Conservation (phyloP, 805 yeast genomes). For the Myxozyma melibiosi region DNA sequence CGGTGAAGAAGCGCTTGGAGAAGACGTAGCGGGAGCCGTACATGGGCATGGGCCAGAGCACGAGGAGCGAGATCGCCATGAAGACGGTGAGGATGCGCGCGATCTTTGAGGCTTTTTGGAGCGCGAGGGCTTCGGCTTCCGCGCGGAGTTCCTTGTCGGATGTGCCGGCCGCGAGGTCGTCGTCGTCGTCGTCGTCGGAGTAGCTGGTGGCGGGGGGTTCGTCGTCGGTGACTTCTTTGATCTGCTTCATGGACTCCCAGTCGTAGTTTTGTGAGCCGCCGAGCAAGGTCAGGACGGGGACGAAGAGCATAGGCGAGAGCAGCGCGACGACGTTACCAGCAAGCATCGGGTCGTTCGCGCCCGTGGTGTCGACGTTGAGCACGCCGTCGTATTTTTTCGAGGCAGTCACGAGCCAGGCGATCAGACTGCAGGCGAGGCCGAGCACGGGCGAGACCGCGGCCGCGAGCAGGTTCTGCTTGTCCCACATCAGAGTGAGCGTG, state of each 20-base stretch:
- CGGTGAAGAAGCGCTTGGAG: conserved; percentile 71
- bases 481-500: conserved; percentile 64
- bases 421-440: conserved; percentile 73
- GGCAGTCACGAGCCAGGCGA: conserved; percentile 70
- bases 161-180: background rate
- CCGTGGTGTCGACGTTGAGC: conserved; percentile 60
- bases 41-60: conserved; percentile 89
- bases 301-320: conserved; percentile 50
- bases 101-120: conserved; percentile 26
- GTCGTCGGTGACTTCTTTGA: conserved; percentile 51
- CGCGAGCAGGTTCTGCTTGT: conserved; percentile 54
- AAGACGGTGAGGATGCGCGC: conserved; percentile 29
- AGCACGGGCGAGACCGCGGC: conserved; percentile 76
- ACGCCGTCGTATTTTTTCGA: conserved; percentile 53
- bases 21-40: conserved; percentile 73
- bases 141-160: conserved; percentile 2
- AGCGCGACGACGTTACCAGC: conserved; percentile 62
- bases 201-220: background rate
- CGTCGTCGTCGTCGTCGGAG: background rate
- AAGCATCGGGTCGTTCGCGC: conserved; percentile 82
- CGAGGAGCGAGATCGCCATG: conserved; percentile 57
- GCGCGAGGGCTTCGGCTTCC: conserved; percentile 9
- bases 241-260: conserved; percentile 52
- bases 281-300: conserved; percentile 51
- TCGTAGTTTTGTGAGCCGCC: conserved; percentile 56